A percentile compares a stretch with the other conserved stretches of the same genome.
Conservation (phyloP, 2,329 filamentous ascomycete species). For the Penicillium hordei region DNA sequence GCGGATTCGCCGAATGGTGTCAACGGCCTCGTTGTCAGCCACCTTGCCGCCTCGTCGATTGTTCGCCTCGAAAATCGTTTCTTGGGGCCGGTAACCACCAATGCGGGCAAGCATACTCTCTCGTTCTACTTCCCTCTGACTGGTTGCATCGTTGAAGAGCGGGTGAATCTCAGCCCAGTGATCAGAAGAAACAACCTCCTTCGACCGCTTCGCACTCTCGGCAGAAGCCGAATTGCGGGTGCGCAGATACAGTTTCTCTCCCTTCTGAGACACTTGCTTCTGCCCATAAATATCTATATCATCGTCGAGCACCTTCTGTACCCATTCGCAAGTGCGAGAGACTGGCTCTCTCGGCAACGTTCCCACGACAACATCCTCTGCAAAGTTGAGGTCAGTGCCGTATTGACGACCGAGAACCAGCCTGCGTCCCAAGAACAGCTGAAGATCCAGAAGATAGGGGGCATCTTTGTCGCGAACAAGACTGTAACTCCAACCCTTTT, state of each 20-base stretch:
- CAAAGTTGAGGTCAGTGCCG: constrained; percentile 64
- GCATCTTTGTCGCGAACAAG: constrained; percentile 83
- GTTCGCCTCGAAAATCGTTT: constrained; percentile 96
- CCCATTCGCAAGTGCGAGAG: constrained; percentile 76
- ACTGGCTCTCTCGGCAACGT: constrained; percentile 70
- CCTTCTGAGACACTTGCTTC: constrained; percentile 74
- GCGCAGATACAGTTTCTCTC: constrained; percentile 87
- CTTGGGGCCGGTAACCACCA: constrained; percentile 81
- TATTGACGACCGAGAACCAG: constrained; percentile 71
- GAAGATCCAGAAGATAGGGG: constrained; percentile 88
- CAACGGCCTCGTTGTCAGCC: constrained; percentile 66
- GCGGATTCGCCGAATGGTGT: constrained; percentile 48
- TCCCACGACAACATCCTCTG: constrained; percentile 81
- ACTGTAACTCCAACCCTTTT: constrained; percentile 93
- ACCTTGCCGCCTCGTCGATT: constrained; percentile 70
- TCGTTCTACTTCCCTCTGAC: constrained; percentile 67
- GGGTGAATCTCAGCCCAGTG: constrained; percentile 74
- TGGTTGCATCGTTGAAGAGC: constrained; percentile 69
- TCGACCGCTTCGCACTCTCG: constrained; percentile 85
- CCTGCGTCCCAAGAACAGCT: constrained; percentile 87
- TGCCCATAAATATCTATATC: constrained; percentile 71
- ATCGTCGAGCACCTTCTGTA: constrained; percentile 74
- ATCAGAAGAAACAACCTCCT: constrained; percentile 69
- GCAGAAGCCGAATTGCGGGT: constrained; percentile 86
- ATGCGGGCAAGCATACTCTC: constrained; percentile 86